phyloP scores from a whole-genome alignment of 148 eudicot genomes.

The Rhododendron ovatum region DNA sequence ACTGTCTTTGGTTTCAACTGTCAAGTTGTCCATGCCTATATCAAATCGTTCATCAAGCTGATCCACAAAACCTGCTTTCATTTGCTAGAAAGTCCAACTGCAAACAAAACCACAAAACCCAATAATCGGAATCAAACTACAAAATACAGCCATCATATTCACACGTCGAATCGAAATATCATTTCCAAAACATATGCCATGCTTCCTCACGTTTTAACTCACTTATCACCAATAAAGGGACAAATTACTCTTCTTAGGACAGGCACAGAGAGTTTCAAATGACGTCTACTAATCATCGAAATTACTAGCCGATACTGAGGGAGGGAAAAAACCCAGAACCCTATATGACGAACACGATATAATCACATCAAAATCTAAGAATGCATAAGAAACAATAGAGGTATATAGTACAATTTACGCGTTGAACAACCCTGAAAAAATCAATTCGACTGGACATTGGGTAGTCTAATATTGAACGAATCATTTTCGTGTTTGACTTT shows the following conservation, averaged over 20 bases:
- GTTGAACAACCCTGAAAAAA: too few species aligned
- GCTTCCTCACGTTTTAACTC: background rate
- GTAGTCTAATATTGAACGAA: too few species aligned
- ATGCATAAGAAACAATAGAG: background rate
- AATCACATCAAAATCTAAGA: background rate
- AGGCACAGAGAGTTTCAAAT: background rate
- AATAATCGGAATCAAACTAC: background rate
- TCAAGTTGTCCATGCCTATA: slow-evolving; percentile 39
- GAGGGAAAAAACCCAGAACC: background rate
- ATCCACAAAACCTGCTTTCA: slow-evolving; percentile 20
- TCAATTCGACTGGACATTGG: too few species aligned
- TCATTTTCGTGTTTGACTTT: too few species aligned
- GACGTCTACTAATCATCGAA: background rate
- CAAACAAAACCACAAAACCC: background rate
- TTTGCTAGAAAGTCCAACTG: slow-evolving; percentile 12
- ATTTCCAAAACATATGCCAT: background rate
- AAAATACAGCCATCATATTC: background rate
- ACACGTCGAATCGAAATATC: background rate
- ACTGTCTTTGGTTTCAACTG: slow-evolving; percentile 48
- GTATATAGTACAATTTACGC: background rate
- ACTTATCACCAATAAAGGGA: background rate
- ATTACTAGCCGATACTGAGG: background rate
- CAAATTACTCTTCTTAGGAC: background rate
- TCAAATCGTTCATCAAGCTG: background rate
- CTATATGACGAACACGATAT: background rate